Base-by-base conservation (phyloP, 1,284 basidiomycete species). In the Ustanciosporium gigantosporum region DNA sequence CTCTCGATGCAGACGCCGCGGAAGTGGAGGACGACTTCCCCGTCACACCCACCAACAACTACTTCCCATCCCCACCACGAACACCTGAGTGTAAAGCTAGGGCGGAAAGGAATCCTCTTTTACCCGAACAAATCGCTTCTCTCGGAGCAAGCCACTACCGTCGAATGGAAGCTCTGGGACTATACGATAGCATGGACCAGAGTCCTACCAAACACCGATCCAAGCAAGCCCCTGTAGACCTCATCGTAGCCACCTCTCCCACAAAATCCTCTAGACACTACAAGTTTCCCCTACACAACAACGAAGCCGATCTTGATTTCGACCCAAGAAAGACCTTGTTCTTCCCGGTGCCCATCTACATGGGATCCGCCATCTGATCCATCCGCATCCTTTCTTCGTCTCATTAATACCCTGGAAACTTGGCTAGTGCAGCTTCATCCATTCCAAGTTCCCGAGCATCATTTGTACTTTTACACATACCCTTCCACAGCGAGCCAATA, bases 1-100 rank as follows among this genome's bases (percentile, higher is more conserved):
- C 41, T 39, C 2, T 46, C 46, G 24, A 47, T 42, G 9, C 11
- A 9, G 57, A 60, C 20, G 27, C 40, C 34, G 56, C 51, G n/a
- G 56, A 50, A 19, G 53, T 51, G 24, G 46, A 59, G 4, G 49
- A 47, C 5, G 46, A 59, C 22, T 53, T 59, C 21, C 56, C 56
- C 15, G 46, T 59, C 1, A 53, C 56, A 3, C 56, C 56, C 2
- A 59, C 49, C n/a, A 59, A 59, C 17, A 46, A 38, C 11, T 53
- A 37, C 19, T 40, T 49, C 3, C 49, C 49, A 13, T 36, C 32
- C 16, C 45, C 56, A 14, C 56, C 56, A 3, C 31, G 56, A 7
- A 48, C 45, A 2, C 56, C 56, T 11, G 37, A 31, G 27, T 45
- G 41, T 7, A 48, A 53, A 23, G 21, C 23, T 5, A 41, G 48